Evolutionary conservation across 345 rosid species (phyloP), one percentile per base, ranked within the genome.

Genomic region (Salix arbutifolia): DNA sequence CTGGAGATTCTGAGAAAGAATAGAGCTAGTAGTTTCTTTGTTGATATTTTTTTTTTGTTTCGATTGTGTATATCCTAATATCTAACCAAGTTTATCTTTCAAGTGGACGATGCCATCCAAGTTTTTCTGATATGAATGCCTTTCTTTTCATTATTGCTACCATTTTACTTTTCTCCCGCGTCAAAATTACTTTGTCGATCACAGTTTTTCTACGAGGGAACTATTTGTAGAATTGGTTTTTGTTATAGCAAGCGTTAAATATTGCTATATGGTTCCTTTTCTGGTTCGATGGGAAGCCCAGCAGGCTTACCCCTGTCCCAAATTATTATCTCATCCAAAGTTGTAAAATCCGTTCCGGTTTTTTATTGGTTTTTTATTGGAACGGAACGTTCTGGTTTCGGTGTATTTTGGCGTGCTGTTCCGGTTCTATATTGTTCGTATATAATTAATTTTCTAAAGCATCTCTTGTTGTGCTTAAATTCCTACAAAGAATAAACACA

Each of bases 61-160:
- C 66, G 65, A 18, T 18, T 48, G 68, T 80, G 77, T 75, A 78
- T 33, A 69, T 48, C 40, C 76, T 66, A n/a, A 35, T 38, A 64
- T 67, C 12, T 69, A 70, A 25, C 40, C 18, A 17, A 37, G 50
- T 28, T 75, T 31, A 70, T 58, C 6, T 3, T 23, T 4, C 64
- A 4, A n/a, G 28, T 58, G 64, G 18, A 11, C 4, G 50, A 46
- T 46, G 50, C 18, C 50, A 46, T 46, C 50, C 50, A 13, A 46
- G 50, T 14, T 46, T 14, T 46, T 46, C 50, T 46, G 50, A 46
- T 46, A 4, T 46, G 18, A 46, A 46, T 14, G 16, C 18, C 18
- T 13, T 3, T 46, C 50, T 11, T 46, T 21, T 17, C 56, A 48
- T 48, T 5, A 16, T 17, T 21, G 11, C 60, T 19, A 17, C n/a